phyloP scores from a whole-genome alignment of 2,329 filamentous ascomycete genomes.

The Fusarium sp. region DNA sequence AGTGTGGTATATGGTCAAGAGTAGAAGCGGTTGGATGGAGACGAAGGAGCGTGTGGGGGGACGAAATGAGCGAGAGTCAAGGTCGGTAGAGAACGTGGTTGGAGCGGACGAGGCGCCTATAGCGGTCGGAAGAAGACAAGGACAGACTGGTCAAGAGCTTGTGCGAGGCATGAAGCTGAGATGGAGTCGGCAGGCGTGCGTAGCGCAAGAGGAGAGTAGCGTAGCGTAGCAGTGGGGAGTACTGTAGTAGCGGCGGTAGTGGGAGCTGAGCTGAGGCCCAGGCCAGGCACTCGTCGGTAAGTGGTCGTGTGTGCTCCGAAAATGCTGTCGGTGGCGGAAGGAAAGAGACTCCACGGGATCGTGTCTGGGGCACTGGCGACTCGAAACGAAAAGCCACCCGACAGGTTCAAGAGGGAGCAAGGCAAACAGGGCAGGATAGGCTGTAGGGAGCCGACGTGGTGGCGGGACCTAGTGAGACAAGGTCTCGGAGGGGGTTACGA shows the following conservation, averaged over 20 bases:
- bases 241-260: constrained; percentile 3
- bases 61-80: constrained; percentile 26
- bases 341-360: constrained; percentile 8
- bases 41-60: constrained; percentile 32
- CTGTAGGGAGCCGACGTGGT: constrained; percentile 22
- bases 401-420: background rate
- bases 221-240: constrained; percentile 19
- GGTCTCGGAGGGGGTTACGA: constrained; percentile 21
- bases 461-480: constrained; percentile 34
- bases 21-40: constrained; percentile 13
- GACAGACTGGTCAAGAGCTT: constrained; percentile 34
- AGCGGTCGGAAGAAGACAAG: constrained; percentile 12
- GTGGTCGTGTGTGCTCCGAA: constrained; percentile 13
- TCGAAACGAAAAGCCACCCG: constrained; percentile 31
- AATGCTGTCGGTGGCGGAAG: constrained; percentile 25
- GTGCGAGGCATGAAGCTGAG: constrained; percentile 44
- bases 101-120: constrained; percentile 12
- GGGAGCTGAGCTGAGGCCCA: background rate
- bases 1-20: background rate
- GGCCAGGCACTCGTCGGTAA: constrained; percentile 11
- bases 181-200: constrained; percentile 21
- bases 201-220: constrained; percentile 5
- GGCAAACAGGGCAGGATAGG: too few relatives aligned
- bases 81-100: constrained; percentile 41
- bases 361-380: constrained; percentile 6